Evolutionary conservation across 176 grass and related monocot species (phyloP), one percentile per base, ranked within the genome.

Genomic region (Urochloa ruziziensis): DNA sequence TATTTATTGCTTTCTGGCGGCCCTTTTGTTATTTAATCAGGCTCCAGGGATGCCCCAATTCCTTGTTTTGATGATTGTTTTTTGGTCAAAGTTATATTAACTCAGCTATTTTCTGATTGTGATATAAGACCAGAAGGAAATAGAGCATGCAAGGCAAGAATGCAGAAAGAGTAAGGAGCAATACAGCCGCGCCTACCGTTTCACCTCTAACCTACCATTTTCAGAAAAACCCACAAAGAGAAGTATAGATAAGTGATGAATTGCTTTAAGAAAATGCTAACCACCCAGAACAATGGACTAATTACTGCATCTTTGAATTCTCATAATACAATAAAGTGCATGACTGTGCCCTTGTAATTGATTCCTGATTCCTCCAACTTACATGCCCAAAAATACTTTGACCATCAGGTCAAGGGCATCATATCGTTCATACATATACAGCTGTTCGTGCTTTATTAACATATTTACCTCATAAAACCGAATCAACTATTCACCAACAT

Each of bases 21-120:
- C 46, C 27, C 49, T 49, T 46, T 49, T 77, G 54, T 70, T 60
- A 32, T 46, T 81, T 53, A 66, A 85, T 46, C 51, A 91, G 21
- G 30, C 29, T 63, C 56, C 21, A 32, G 57, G 27, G 34, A 65
- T 24, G 21, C 16, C 62, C 47, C 54, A 13, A 67, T 86, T 77
- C 52, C 24, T 78, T 71, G 53, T 33, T 74, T 86, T 19, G 21
- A 66, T 52, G 57, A 37, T 88, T 52, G 57, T 29, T 88, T 84
- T 84, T 78, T 72, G 79, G 40, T 48, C 48, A 58, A 40, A 78
- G 44, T 35, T 46, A 39, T 58, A 19, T 46, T 71, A 19, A 53
- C 32, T n/a, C 57, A 30, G 33, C 18, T 19, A 60, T 47, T 29
- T 77, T 59, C 21, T 40, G 51, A 48, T 17, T 70, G 53, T 70